Base-by-base conservation (phyloP, 441 rosid genomes). In the Geranium incanum region DNA sequence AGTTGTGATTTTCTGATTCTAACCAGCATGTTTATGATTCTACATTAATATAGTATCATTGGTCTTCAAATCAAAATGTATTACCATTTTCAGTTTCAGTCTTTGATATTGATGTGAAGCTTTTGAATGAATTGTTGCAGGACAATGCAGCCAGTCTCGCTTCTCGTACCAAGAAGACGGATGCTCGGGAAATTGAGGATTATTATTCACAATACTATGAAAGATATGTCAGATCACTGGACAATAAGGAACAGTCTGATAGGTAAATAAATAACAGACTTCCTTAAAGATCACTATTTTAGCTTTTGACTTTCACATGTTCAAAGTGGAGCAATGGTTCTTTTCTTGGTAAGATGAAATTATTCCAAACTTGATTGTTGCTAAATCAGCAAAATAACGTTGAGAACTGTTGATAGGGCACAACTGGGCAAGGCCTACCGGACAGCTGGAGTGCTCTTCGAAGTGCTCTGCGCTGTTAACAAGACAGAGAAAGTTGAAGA, bases 371-470 rank as follows among this genome's bases (percentile, higher is more conserved):
- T 28, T 28, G 33, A 28, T 28, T 28, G 33, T 28, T 28, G 33
- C 33, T 28, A 28, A 28, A 28, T 28, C 33, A 28, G 33, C 33
- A 28, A 28, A 28, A 28, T 28, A 28, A 28, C 3, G 33, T 28
- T 28, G 71, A 52, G 63, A 75, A 45, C 78, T 69, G 59, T 79
- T 71, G 73, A 50, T 83, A 95, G 99, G 81, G 98, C 92, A 80
- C 99, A 95, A 82, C 98, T 95, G 76, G 95, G 93, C 66, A 95
- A 95, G 82, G 98, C 98, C 75, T 95, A 95, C 82, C 95, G 92
- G 86, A 92, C 96, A 21, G 99, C 99, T 0, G 98, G 98, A 52
- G 95, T 92, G 70, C 99, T 95, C 74, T 92, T 89, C 81, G 99
- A 95, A 87, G 99, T 92, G 71, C 97, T 95, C 65, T 92, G 91